Conservation (phyloP, 495 filamentous ascomycete genomes). For the Pseudomonodictys pantanalensis region DNA sequence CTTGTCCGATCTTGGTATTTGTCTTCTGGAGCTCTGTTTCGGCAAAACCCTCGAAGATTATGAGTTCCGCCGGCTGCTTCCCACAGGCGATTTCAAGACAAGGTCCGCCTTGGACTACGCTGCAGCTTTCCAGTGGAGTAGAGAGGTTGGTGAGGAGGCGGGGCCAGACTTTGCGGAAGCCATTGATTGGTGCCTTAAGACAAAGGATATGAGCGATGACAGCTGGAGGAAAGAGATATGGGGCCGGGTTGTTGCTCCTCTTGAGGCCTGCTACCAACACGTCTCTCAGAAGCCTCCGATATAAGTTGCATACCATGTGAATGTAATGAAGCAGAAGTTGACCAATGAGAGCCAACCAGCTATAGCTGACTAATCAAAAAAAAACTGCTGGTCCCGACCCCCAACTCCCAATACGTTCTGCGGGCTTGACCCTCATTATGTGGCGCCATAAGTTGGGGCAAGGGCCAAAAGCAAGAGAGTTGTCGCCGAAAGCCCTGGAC, state of each 20-base stretch:
- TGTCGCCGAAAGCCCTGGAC: too few species aligned
- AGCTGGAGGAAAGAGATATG: constrained; percentile 2
- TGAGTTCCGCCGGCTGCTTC: constrained; percentile 14
- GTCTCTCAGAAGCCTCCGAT: neutral
- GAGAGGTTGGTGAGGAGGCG: constrained; percentile 38
- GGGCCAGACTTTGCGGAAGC: constrained; percentile 41
- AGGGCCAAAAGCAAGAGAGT: too few species aligned
- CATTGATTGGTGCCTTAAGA: constrained; percentile 40
- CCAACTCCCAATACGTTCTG: too few species aligned
- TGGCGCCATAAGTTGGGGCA: too few species aligned
- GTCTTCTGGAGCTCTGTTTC: constrained; percentile 46
- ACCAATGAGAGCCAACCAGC: too few species aligned
- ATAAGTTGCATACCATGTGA: too few species aligned
- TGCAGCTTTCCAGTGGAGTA: constrained; percentile 36
- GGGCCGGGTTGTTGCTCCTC: neutral
- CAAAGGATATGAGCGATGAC: neutral
- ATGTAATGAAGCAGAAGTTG: too few species aligned
- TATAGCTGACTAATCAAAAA: too few species aligned
- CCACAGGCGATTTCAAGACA: constrained; percentile 6
- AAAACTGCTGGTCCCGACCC: too few species aligned
- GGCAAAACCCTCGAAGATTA: constrained; percentile 33
- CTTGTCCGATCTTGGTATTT: constrained; percentile 38
- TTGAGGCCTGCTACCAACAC: neutral
- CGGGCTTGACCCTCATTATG: too few species aligned
- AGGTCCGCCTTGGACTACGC: constrained; percentile 30